These are phyloP conservation scores for Eucommia ulmoides DNA, from an alignment of 257 asterid genomes.

Conservation along the genomic window DNA sequence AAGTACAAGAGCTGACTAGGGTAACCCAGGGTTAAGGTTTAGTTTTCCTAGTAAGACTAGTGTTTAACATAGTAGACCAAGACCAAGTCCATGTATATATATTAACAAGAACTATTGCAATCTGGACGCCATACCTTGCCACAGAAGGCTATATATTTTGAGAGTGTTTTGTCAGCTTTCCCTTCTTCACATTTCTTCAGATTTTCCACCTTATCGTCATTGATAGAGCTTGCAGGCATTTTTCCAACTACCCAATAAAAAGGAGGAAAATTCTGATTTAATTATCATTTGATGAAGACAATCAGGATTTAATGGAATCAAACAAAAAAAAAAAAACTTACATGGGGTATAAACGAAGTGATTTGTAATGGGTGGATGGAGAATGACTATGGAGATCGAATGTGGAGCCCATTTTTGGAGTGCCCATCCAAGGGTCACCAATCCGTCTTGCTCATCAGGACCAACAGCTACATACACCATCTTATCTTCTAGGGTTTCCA, in stretches of 20 bases:
- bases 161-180: conserved; percentile 13
- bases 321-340: conserved; percentile 11
- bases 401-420: conserved; percentile 34
- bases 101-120: no score
- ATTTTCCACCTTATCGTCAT: conserved; percentile 18
- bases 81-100: no score
- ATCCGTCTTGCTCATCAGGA: conserved; percentile 40
- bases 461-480: conserved; percentile 64
- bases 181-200: conserved; percentile 17
- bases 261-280: not conserved
- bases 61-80: no score
- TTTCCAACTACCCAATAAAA: conserved; percentile 32
- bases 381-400: conserved; percentile 32
- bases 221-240: conserved; percentile 21
- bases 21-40: no score
- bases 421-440: conserved; percentile 49
- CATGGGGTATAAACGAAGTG: conserved; percentile 54
- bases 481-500: conserved; percentile 21
- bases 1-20: no score
- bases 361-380: conserved; percentile 30
- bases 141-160: conserved; percentile 20
- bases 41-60: no score
- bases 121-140: conserved; percentile 14
- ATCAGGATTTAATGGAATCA: not conserved
- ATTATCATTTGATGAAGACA: not conserved